Base-by-base conservation (phyloP, 257 asterid genomes). In the Jacaranda mimosifolia region DNA sequence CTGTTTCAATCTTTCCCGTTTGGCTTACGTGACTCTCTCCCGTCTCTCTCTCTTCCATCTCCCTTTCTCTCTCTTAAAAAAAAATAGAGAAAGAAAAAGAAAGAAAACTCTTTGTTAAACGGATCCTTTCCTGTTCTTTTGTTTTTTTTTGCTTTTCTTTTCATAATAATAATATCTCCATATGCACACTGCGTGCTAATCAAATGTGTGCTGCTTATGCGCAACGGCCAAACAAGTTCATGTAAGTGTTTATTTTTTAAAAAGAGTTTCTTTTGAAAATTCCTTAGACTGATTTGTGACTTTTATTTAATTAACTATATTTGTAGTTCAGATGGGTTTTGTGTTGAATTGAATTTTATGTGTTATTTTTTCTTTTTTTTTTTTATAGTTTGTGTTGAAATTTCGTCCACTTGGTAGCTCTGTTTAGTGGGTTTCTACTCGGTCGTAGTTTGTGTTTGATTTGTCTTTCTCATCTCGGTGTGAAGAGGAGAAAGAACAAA, bases 391-490 rank as follows among this genome's bases (percentile, higher is more conserved):
- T 81, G 70, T 68, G 76, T 75, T 70, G 85, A 75, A 78, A 52
- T 73, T 56, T 19, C 42, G 68, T 49, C 84, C 70, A 66, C 46
- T 40, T 82, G 80, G 85, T 78, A 69, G 86, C 73, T 80, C 19
- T 74, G 73, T 69, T 77, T 81, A 65, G 43, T 56, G 77, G 81
- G 68, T 76, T 83, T 77, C 83, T 80, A 77, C 86, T 75, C 38
- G 72, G 88, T 81, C 86, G 45, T 79, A 72, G 55, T 77, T 73
- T 81, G 83, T 63, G 83, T 74, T 88, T 80, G 85, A 83, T 87
- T 88, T 88, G 69, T 69, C 68, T 63, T 66, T 80, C 43, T 26
- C 32, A 26, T 26, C 32, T 26, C 2, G 32, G 32, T 26, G 32
- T 26, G 1, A 77, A 11, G 73, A n/a, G 53, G 49, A 52, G 76